Base-by-base conservation (phyloP, 352 stramenopile species). In the Phytophthora litchii region DNA sequence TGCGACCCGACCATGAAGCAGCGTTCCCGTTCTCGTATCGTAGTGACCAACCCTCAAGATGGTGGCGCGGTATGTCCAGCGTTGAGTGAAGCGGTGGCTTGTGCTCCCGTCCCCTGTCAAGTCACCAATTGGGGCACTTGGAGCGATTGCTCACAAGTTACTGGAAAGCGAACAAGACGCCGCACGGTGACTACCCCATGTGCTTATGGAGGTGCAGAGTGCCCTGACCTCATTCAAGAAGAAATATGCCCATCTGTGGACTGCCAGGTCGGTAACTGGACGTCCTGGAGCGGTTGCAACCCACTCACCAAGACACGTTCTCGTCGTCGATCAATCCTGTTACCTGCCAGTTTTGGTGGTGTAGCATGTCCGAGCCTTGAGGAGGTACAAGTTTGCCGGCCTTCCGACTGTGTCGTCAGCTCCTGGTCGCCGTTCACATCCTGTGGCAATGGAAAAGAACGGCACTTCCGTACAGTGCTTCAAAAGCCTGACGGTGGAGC, bases 41-140 rank as follows among this genome's bases (percentile, higher is more conserved):
- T 91, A 1, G 4, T 88, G 31, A 59, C 50, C 1, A 62, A 63
- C 1, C 70, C 76, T 10, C 69, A 80, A 29, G 78, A 88, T 13
- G 79, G 78, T 17, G 82, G 82, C 9, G 59, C 64, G 9, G 45
- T 62, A n/a, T 91, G 82, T 34, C 62, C 45, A 12, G 44, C 67
- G 0, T 27, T 89, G 31, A 57, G 46, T 0, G 66, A 91, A 1
- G 52, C 45, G 0, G 43, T 67, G 5, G 35, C 67, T 6, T 91
- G 82, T 35, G 68, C 72, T 20, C 51, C 71, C 10, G 58, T 86
- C 0, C 43, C 78, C 16, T 91, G 80, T 38, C 53, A 73, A 51
- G 67, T 88, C 3, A 76, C 61, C 12, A 49, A 78, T n/a, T 91
- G 78, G 82, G 70, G 59, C 8, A 66, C 71, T 0, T 89, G 72